Percentiles rank a stretch among this genome's conserved stretches.
phyloP scores from a whole-genome alignment of 2,329 filamentous ascomycete species.

The Clonostachys solani region DNA sequence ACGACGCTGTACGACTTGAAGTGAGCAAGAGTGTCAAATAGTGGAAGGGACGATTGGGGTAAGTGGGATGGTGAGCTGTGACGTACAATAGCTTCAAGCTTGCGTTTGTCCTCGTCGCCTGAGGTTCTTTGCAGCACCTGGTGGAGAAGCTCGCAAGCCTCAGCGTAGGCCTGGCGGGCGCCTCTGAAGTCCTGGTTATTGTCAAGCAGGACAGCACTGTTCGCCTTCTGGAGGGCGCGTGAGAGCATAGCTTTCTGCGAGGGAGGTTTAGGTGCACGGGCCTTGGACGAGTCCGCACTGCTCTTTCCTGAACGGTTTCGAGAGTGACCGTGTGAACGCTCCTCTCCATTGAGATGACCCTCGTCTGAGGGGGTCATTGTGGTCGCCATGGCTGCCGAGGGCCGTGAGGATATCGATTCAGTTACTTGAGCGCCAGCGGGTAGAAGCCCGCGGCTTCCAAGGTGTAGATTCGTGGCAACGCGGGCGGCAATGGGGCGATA shows the following conservation, averaged over 20 bases:
- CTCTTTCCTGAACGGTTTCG: constrained; percentile 23
- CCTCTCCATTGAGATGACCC: too few relatives aligned
- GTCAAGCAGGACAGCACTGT: constrained; percentile 90
- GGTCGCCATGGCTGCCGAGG: too few relatives aligned
- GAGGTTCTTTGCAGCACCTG: constrained; percentile 83
- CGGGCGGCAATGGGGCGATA: too few relatives aligned
- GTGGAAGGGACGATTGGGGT: neutral
- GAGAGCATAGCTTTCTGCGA: constrained; percentile 96
- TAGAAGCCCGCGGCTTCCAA: too few relatives aligned
- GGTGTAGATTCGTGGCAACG: too few relatives aligned
- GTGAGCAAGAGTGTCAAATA: too few relatives aligned
- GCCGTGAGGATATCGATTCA: too few relatives aligned
- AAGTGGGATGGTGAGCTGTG: neutral
- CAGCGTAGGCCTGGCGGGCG: constrained; percentile 83
- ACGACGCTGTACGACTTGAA: constrained; percentile 52
- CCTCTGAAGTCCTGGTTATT: constrained; percentile 94
- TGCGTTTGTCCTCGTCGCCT: constrained; percentile 81
- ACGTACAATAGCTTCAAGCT: constrained; percentile 90
- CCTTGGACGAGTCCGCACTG: constrained; percentile 20
- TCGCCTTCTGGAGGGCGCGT: constrained; percentile 91
- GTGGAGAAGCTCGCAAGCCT: constrained; percentile 84
- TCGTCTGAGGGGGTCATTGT: too few relatives aligned
- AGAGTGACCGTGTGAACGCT: constrained; percentile 18
- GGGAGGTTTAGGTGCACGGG: constrained; percentile 36
- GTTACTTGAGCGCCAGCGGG: too few relatives aligned